Conservation (phyloP, 805 yeast species). For the Lipomyces sp. region DNA sequence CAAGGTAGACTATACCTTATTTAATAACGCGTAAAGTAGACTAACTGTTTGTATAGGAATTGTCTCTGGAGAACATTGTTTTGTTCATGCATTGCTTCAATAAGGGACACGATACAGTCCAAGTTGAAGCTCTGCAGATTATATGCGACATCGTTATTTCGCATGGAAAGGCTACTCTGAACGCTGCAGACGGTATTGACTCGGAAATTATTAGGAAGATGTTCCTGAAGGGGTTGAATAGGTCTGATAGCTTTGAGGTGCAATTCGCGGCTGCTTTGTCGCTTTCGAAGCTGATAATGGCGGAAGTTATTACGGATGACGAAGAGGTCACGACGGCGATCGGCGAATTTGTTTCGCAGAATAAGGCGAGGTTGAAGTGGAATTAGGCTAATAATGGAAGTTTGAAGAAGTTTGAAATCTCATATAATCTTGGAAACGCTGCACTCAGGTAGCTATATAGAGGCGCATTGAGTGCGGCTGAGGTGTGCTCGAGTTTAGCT, state of each 20-base stretch:
- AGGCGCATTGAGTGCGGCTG: too few relatives aligned
- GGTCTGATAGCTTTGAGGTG: slow-evolving; percentile 55
- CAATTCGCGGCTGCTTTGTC: slow-evolving; percentile 88
- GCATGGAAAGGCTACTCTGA: slow-evolving; percentile 73
- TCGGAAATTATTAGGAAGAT: slow-evolving; percentile 42
- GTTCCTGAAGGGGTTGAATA: slow-evolving; percentile 45
- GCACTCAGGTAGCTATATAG: too few relatives aligned
- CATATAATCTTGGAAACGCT: neutral
- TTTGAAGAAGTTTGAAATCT: neutral
- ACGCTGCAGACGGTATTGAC: slow-evolving; percentile 43
- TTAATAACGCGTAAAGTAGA: neutral
- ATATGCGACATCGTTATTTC: slow-evolving; percentile 78
- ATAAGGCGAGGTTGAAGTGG: slow-evolving; percentile 1
- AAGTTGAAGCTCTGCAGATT: slow-evolving; percentile 66
- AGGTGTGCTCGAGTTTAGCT: neutral
- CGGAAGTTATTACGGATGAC: slow-evolving; percentile 68
- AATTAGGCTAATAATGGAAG: neutral
- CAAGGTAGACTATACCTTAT: slow-evolving; percentile 22
- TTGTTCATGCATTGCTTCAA: slow-evolving; percentile 73
- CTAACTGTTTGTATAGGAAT: slow-evolving; percentile 43
- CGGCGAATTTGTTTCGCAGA: slow-evolving; percentile 9
- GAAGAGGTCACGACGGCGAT: slow-evolving; percentile 50
- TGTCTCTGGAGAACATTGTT: slow-evolving; percentile 68
- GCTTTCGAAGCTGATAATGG: slow-evolving; percentile 76
- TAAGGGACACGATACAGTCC: slow-evolving; percentile 65